These are phyloP conservation scores for Nyssa sinensis DNA, from an alignment of 148 eudicot species.

Conservation along the genomic window DNA sequence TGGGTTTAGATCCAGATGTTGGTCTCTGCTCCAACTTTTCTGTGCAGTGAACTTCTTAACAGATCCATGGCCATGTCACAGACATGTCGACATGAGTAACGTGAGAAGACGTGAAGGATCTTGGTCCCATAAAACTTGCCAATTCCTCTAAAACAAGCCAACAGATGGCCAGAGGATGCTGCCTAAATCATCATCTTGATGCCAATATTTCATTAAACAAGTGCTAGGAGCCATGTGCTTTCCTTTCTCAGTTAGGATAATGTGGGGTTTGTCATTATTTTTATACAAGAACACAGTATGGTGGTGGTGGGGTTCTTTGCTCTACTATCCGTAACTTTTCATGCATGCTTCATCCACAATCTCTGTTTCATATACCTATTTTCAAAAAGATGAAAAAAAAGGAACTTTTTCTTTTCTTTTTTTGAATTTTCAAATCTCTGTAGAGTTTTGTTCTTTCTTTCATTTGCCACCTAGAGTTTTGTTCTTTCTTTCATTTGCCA, in stretches of 20 bases:
- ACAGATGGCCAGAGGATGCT: constrained; percentile 18
- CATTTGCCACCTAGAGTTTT: constrained; percentile 4
- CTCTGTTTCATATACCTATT: constrained; percentile 19
- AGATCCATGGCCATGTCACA: constrained; percentile 13
- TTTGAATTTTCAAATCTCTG: constrained; percentile 19
- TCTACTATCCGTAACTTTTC: constrained; percentile 23
- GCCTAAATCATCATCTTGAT: background rate
- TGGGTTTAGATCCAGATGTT: constrained; percentile 9
- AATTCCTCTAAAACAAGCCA: background rate
- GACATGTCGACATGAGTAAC: constrained; percentile 13
- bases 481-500: background rate
- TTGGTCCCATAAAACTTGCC: constrained; percentile 14
- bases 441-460: constrained; percentile 4
- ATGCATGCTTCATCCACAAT: constrained; percentile 35
- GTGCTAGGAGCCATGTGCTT: constrained; percentile 35
- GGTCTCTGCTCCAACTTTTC: constrained; percentile 4
- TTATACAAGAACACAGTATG: constrained; percentile 43
- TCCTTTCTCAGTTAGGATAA: constrained; percentile 2
- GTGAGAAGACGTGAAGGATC: constrained; percentile 7
- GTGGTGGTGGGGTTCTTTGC: constrained; percentile 32
- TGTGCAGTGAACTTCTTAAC: constrained; percentile 5
- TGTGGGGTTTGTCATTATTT: constrained; percentile 29
- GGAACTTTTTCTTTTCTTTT: constrained; percentile 10
- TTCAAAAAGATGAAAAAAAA: constrained; percentile 12
- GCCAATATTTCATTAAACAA: background rate